Conservation (phyloP, 768 basidiomycete genomes). For the Tricholomella constricta region DNA sequence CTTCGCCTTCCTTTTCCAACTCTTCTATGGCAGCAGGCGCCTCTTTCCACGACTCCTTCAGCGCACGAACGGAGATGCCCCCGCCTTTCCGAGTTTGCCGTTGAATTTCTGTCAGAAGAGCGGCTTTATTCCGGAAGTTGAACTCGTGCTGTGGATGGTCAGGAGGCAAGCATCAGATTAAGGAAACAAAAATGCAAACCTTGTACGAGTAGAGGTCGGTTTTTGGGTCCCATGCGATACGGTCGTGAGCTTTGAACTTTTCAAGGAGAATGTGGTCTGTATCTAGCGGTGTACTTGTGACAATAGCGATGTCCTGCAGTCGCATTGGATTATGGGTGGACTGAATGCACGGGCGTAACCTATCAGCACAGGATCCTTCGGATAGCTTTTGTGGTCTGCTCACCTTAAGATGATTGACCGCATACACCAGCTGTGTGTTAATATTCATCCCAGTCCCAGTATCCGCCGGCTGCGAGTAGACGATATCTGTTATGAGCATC, state of each 20-base stretch:
- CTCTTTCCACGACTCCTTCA: slow-evolving; percentile 93
- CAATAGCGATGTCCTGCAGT: slow-evolving; percentile 83
- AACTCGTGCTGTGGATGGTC: slow-evolving; percentile 70
- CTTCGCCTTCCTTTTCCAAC: slow-evolving; percentile 86
- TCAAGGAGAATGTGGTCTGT: slow-evolving; percentile 71
- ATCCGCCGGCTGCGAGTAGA: slow-evolving; percentile 87
- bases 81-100: slow-evolving; percentile 82
- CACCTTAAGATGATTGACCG: slow-evolving; percentile 81
- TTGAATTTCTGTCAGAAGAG: slow-evolving; percentile 84
- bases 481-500: slow-evolving; percentile 52
- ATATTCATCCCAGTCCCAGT: slow-evolving; percentile 79
- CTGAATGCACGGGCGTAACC: slow-evolving; percentile 28
- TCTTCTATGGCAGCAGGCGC: slow-evolving; percentile 84
- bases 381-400: slow-evolving; percentile 8
- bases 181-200: slow-evolving; percentile 42
- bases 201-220: slow-evolving; percentile 88
- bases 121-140: slow-evolving; percentile 81
- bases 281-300: slow-evolving; percentile 76
- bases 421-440: slow-evolving; percentile 86
- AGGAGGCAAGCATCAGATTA: not conserved
- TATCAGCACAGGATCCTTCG: not conserved
- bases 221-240: slow-evolving; percentile 77
- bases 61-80: slow-evolving; percentile 77
- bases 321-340: slow-evolving; percentile 80
- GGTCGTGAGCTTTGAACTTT: slow-evolving; percentile 81